Evolutionary conservation across 345 rosid species (phyloP).

Genomic region (Heritiera littoralis): DNA sequence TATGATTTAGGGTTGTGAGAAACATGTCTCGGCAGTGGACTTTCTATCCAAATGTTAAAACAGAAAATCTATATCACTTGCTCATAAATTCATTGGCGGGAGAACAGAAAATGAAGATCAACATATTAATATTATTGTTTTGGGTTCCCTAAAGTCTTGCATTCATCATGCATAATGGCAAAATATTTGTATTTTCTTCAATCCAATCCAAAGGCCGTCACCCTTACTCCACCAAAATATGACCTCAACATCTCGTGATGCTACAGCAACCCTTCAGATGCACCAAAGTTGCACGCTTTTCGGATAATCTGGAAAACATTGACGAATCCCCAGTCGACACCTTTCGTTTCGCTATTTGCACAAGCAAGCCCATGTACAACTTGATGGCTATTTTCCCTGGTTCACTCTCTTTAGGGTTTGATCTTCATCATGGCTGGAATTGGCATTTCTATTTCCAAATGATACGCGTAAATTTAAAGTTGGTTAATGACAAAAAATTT

Average conservation of each 20-base stretch:
- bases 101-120: neutral
- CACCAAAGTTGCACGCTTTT: slow-evolving; percentile 2
- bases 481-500: neutral
- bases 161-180: slow-evolving; percentile 8
- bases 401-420: neutral
- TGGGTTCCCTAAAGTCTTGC: slow-evolving; percentile 10
- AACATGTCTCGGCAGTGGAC: no score
- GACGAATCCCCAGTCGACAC: neutral
- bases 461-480: neutral
- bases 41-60: no score
- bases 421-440: neutral
- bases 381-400: neutral
- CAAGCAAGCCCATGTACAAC: neutral
- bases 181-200: neutral
- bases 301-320: neutral
- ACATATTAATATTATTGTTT: neutral
- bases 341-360: neutral
- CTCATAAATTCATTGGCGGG: neutral
- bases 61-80: no score
- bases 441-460: neutral
- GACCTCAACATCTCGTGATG: slow-evolving; percentile 1
- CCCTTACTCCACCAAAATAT: slow-evolving; percentile 6
- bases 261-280: neutral
- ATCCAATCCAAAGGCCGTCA: neutral
- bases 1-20: no score